These are phyloP conservation scores for Diaporthe sp. DNA, from an alignment of 2,329 filamentous ascomycete genomes.

Conservation along the genomic window DNA sequence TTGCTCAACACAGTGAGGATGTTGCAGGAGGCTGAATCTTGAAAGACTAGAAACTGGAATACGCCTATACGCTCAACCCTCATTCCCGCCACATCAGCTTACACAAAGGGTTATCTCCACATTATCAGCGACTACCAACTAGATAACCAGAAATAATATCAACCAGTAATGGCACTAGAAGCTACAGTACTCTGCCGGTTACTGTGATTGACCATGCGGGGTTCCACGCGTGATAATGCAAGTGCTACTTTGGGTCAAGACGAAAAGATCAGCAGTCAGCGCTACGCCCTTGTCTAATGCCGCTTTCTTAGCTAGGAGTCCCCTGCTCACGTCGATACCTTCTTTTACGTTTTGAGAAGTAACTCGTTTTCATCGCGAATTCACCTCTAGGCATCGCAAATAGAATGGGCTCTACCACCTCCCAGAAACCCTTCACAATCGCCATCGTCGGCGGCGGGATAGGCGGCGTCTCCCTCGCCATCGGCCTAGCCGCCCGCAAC, in stretches of 20 bases:
- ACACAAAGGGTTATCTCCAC: neutral
- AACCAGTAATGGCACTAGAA: neutral
- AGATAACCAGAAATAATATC: neutral
- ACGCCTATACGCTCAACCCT: neutral
- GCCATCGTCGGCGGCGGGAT: constrained; percentile 74
- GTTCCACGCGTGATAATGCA: constrained; percentile 1
- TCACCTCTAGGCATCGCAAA: too few species aligned
- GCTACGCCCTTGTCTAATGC: neutral
- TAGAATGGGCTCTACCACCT: neutral
- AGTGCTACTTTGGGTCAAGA: neutral
- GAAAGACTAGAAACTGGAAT: neutral
- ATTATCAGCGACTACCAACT: neutral
- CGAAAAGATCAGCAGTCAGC: constrained; percentile 14
- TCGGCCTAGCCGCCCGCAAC: constrained; percentile 58
- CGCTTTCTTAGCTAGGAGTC: neutral
- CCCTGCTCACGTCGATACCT: neutral
- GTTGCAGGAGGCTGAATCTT: neutral
- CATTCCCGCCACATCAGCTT: neutral
- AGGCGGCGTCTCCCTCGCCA: constrained; percentile 67
- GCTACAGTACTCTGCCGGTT: neutral
- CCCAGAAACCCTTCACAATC: constrained; percentile 47
- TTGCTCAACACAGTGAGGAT: neutral
- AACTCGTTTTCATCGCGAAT: too few species aligned
- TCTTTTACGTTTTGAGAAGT: neutral
- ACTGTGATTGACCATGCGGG: constrained; percentile 13